Conservation (phyloP, 768 basidiomycete species). For the Lactarius indigo region DNA sequence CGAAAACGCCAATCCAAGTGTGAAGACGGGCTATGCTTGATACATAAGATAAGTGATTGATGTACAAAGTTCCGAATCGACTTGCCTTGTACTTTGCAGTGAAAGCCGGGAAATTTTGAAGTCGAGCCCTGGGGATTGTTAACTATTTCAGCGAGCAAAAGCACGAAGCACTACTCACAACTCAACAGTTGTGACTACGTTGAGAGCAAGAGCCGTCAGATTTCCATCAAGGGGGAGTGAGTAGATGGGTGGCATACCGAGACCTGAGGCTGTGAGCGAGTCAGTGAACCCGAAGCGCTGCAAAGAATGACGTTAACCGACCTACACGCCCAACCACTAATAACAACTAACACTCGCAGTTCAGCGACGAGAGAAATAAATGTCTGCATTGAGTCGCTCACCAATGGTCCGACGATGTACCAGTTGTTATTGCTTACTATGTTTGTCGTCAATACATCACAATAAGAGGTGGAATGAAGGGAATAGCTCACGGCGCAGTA, state of each 20-base stretch:
- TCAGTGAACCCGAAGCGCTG: background rate
- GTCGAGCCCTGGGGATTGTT: constrained; percentile 8
- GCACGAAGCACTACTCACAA: constrained; percentile 9
- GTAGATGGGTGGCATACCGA: constrained; percentile 13
- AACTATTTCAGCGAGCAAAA: background rate
- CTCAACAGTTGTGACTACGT: constrained; percentile 15
- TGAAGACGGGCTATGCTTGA: constrained; percentile 22
- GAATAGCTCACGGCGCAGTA: constrained; percentile 14
- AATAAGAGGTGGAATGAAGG: background rate
- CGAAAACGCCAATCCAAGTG: constrained; percentile 24
- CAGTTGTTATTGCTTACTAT: constrained; percentile 26
- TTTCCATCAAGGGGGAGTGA: background rate
- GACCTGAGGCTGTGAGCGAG: constrained; percentile 14
- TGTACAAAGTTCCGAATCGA: background rate
- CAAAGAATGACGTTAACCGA: constrained; percentile 1
- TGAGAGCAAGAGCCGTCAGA: background rate
- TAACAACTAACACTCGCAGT: constrained; percentile 3
- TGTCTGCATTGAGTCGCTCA: background rate
- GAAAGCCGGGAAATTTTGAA: constrained; percentile 14
- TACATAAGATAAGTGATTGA: background rate
- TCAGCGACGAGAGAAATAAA: background rate
- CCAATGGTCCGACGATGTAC: constrained; percentile 19
- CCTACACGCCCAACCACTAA: constrained; percentile 16
- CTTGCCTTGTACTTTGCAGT: constrained; percentile 5
- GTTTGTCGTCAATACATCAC: background rate